Evolutionary conservation across 2,329 filamentous ascomycete species (phyloP).

Genomic region (Boeremia exigua): DNA sequence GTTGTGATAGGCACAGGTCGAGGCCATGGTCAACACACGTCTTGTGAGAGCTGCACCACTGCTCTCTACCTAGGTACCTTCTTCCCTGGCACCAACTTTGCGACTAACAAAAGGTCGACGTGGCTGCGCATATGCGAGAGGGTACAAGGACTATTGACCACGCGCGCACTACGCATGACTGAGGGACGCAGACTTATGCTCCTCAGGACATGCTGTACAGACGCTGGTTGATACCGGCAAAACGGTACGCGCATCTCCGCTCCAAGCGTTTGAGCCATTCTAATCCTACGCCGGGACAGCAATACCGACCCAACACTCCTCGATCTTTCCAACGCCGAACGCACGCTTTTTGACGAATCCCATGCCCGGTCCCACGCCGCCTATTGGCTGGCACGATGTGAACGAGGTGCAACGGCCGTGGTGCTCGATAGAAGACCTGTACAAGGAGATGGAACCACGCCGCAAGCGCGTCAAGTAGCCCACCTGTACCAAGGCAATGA

Average conservation of each 20-base stretch:
- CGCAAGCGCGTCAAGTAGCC: not conserved
- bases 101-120: too few species aligned
- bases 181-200: not conserved
- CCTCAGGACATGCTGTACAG: not conserved
- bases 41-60: too few species aligned
- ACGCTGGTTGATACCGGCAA: not conserved
- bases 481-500: not conserved
- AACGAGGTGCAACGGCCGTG: not conserved
- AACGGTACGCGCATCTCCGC: not conserved
- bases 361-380: not conserved
- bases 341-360: not conserved
- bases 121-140: too few species aligned
- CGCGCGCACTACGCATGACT: not conserved
- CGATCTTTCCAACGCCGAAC: not conserved
- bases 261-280: not conserved
- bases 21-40: too few species aligned
- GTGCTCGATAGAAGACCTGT: not conserved
- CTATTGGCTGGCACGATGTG: not conserved
- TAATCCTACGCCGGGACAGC: not conserved
- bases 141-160: not conserved
- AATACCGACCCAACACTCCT: not conserved
- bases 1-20: too few species aligned
- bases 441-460: not conserved
- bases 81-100: too few species aligned
- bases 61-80: too few species aligned